Evolutionary conservation across 2,329 filamentous ascomycete species (phyloP).

Genomic region (Cordyceps cicadae): DNA sequence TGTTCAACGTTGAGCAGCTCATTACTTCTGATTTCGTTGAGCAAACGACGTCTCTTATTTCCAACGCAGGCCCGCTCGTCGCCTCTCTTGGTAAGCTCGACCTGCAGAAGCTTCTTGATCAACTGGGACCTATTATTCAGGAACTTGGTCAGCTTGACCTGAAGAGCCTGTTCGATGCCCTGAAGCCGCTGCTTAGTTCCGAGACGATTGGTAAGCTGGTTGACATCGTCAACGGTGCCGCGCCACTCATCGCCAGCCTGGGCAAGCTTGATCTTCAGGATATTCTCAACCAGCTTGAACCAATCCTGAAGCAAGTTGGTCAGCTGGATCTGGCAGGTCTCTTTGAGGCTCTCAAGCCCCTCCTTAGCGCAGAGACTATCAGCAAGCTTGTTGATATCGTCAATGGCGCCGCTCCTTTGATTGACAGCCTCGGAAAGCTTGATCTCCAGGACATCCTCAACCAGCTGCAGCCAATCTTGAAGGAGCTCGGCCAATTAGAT

Average conservation of each 20-base stretch:
- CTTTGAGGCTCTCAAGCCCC: conserved; percentile 12
- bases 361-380: background rate
- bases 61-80: conserved; percentile 10
- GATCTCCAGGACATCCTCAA: conserved; percentile 12
- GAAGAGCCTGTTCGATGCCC: conserved; percentile 12
- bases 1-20: conserved; percentile 13
- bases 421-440: conserved; percentile 9
- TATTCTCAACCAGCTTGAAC: conserved; percentile 18
- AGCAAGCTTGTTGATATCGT: conserved; percentile 9
- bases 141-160: conserved; percentile 15
- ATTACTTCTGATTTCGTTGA: conserved; percentile 12
- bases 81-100: conserved; percentile 12
- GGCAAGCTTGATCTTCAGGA: conserved; percentile 10
- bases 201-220: background rate
- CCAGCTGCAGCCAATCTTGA: conserved; percentile 22
- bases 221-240: conserved; percentile 15
- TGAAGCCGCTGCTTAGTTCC: conserved; percentile 6
- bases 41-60: conserved; percentile 14
- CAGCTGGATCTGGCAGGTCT: conserved; percentile 15
- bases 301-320: conserved; percentile 19
- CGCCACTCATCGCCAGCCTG: conserved; percentile 12
- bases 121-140: conserved; percentile 22
- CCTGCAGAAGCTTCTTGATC: conserved; percentile 16
- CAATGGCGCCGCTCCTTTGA: conserved; percentile 13
- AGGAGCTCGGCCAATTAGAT: conserved; percentile 14